Evolutionary conservation across 768 basidiomycete genomes (phyloP).

Genomic region (Daedalea quercina): DNA sequence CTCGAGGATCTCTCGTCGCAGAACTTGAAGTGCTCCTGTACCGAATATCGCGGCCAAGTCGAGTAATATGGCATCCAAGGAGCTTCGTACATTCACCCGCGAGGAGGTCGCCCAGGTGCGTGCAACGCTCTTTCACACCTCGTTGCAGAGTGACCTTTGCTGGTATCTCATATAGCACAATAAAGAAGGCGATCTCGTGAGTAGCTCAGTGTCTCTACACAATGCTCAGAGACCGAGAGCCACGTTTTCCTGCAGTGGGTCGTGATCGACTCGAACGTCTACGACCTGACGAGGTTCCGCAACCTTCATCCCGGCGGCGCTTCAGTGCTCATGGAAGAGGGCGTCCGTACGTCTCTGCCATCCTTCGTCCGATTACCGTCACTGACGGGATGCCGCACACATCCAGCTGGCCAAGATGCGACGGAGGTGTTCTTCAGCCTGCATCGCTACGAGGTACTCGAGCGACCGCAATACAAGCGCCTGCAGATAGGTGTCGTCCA

Average conservation of each 20-base stretch:
- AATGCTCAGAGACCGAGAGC: too few relatives aligned
- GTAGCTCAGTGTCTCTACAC: slow-evolving; percentile 15
- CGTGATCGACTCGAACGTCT: slow-evolving; percentile 73
- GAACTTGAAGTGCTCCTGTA: too few relatives aligned
- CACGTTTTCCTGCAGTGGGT: slow-evolving; percentile 46
- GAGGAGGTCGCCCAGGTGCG: slow-evolving; percentile 62
- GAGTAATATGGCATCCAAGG: slow-evolving; percentile 16
- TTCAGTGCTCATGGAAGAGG: slow-evolving; percentile 58
- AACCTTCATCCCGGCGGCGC: slow-evolving; percentile 75
- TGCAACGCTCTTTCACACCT: slow-evolving; percentile 8
- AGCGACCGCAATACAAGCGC: slow-evolving; percentile 62
- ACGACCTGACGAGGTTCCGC: slow-evolving; percentile 69
- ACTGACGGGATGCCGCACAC: background rate
- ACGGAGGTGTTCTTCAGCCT: slow-evolving; percentile 84
- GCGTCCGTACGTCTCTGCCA: slow-evolving; percentile 53
- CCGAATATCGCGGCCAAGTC: too few relatives aligned
- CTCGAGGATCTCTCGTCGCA: too few relatives aligned
- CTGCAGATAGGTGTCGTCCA: slow-evolving; percentile 63
- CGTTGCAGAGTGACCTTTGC: background rate
- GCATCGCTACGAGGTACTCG: slow-evolving; percentile 77
- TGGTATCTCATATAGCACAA: slow-evolving; percentile 45
- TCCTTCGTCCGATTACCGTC: background rate
- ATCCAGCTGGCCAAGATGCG: slow-evolving; percentile 65
- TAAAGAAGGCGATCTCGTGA: slow-evolving; percentile 61
- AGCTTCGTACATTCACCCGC: slow-evolving; percentile 39